phyloP scores from a whole-genome alignment of 1,284 basidiomycete genomes.

The Tylopilus sp. region DNA sequence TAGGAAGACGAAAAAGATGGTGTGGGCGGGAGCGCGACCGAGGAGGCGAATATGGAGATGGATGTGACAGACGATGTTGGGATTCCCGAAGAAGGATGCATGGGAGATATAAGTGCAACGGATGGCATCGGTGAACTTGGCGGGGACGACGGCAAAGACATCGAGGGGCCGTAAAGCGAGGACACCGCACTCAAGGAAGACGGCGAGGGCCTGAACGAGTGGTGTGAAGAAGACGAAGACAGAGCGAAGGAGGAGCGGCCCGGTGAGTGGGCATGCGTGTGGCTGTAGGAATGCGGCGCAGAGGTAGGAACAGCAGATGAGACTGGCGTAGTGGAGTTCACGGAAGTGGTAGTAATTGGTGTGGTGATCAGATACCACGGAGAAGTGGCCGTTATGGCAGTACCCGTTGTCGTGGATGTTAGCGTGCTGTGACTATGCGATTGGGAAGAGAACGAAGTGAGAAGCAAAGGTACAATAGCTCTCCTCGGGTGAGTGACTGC shows the following conservation, averaged over 20 bases:
- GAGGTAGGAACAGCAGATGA: not conserved
- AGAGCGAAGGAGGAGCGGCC: not conserved
- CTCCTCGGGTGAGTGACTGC: slow-evolving; percentile 34
- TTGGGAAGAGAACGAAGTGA: slow-evolving; percentile 6
- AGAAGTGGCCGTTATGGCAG: slow-evolving; percentile 9
- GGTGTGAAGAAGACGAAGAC: not conserved
- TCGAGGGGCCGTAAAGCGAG: not conserved
- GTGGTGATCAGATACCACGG: slow-evolving; percentile 5
- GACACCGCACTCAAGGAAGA: slow-evolving; percentile 1
- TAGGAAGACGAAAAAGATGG: slow-evolving; percentile 2
- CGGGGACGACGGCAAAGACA: not conserved
- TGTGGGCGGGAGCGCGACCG: not conserved
- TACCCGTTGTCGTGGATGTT: slow-evolving; percentile 1
- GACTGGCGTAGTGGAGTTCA: not conserved
- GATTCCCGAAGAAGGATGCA: not conserved
- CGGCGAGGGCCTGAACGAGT: not conserved
- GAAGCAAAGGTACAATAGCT: slow-evolving; percentile 11
- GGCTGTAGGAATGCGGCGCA: not conserved
- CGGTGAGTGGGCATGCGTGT: not conserved
- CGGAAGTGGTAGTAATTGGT: not conserved
- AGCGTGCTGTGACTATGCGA: not conserved
- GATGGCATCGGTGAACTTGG: not conserved
- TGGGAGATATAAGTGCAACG: not conserved
- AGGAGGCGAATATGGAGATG: not conserved
- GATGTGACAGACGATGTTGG: not conserved